phyloP scores from a whole-genome alignment of 1,284 basidiomycete species.

The Rhodotorula sp. region DNA sequence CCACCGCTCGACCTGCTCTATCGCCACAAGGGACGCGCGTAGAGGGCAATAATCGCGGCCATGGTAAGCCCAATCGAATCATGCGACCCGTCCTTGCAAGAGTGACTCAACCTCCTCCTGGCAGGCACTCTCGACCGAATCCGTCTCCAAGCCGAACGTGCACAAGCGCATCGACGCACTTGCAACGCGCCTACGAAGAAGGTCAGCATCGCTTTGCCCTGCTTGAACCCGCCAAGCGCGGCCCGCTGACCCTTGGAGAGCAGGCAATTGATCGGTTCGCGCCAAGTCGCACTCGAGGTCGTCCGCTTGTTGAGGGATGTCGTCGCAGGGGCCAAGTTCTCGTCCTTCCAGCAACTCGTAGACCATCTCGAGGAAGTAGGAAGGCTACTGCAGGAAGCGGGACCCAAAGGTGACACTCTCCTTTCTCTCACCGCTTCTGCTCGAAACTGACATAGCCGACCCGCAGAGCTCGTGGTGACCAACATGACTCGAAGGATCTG shows the following conservation, averaged over 20 bases:
- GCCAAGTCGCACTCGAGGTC: constrained; percentile 84
- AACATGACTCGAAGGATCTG: constrained; percentile 90
- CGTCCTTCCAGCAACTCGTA: constrained; percentile 81
- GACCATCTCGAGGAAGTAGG: constrained; percentile 78
- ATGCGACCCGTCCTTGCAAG: background rate
- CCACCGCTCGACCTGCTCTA: too few species aligned
- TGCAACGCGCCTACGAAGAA: constrained; percentile 22
- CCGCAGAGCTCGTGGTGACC: constrained; percentile 82
- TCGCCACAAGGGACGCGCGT: too few species aligned
- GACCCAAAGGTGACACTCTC: constrained; percentile 82
- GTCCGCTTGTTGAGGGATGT: constrained; percentile 83
- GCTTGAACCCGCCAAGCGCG: background rate
- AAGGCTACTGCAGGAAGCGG: constrained; percentile 75
- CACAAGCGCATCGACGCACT: constrained; percentile 32
- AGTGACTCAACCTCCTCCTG: background rate
- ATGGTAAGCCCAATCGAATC: background rate
- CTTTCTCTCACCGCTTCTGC: too few species aligned
- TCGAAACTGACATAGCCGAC: background rate
- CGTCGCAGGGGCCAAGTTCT: constrained; percentile 80
- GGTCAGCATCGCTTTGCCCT: constrained; percentile 5
- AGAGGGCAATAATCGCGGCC: too few species aligned
- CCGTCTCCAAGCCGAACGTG: constrained; percentile 29
- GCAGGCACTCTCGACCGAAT: background rate
- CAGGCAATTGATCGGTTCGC: constrained; percentile 85
- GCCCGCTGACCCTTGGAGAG: background rate